Evolutionary conservation across 306 rosid species (phyloP), one percentile per base, ranked within the genome.

Genomic region (Quercus parvula): DNA sequence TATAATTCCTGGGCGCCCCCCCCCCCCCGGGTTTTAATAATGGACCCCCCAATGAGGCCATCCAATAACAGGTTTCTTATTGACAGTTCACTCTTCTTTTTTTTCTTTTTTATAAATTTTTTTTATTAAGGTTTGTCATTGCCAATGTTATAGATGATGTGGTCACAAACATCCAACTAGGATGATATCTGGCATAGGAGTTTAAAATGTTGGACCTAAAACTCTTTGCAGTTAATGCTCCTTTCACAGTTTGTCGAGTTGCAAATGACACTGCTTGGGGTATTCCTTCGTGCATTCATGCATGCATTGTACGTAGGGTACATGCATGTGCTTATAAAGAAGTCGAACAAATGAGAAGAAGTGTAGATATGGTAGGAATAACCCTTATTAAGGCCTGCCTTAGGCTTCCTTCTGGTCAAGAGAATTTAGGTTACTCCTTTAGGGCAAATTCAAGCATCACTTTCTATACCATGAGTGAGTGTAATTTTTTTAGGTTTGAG

Each of bases 381-480:
- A 57, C 14, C n/a, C 62, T 27, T 71, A 11, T 19, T 2, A 28
- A 59, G 71, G 71, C 35, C 38, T 54, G 33, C 74, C 22, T 71
- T 71, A 38, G 33, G 31, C 59, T 67, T 78, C 62, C 49, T 70
- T 78, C 56, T 44, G 28, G 74, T 54, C 38, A 71, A 31, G 55
- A 2, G 35, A 27, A 33, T 64, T 64, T 38, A 22, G 15, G 22
- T 75, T 75, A n/a, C 54, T 59, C 11, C 11, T 6, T 66, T 28
- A 59, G 27, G 63, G 27, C 0, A 62, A 25, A 62, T 62, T 62
- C n/a, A 25, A 62, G 70, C 70, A 30, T 28, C 31, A 31, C 1
- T 64, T 25, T 25, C 5, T 15, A 64, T 30, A 64, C 19, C 3
- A 17, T 0, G 22, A 15, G 22, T 5, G 20, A 19, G 41, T 30